These are phyloP conservation scores for Phytophthora nicotianae DNA, from an alignment of 352 stramenopile genomes.

Conservation along the genomic window DNA sequence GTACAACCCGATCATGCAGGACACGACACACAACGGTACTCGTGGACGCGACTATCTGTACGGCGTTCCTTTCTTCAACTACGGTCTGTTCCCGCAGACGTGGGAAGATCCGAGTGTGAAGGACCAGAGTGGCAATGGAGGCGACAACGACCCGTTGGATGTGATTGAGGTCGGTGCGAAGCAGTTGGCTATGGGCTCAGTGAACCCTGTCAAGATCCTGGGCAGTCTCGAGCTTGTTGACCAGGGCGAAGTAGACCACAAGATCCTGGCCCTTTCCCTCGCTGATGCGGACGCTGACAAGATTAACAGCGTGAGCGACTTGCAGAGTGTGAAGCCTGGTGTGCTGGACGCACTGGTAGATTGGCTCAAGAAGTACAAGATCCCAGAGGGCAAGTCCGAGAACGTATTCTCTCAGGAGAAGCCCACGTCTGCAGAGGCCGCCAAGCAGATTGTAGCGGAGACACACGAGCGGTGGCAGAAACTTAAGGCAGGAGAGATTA, in stretches of 20 bases:
- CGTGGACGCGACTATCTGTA: conserved; percentile 97
- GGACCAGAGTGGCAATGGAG: conserved; percentile 87
- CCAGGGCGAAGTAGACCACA: conserved; percentile 98
- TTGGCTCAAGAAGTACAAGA: conserved; percentile 99
- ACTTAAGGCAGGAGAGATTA: conserved; percentile 63
- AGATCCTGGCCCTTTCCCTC: conserved; percentile 96
- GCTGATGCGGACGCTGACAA: conserved; percentile 83
- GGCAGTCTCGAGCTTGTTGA: conserved; percentile 98
- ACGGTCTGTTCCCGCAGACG: conserved; percentile 98
- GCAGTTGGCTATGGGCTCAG: conserved; percentile 93
- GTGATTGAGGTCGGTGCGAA: conserved; percentile 97
- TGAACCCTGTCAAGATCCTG: conserved; percentile 97
- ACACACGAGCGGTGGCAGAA: conserved; percentile 80
- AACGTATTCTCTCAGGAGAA: conserved; percentile 92
- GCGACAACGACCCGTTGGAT: conserved; percentile 99
- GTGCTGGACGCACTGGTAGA: conserved; percentile 90
- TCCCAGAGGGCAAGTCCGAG: conserved; percentile 95
- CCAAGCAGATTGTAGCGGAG: conserved; percentile 66
- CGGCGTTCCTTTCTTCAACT: conserved; percentile 98
- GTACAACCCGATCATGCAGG: conserved; percentile 98
- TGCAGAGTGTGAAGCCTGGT: conserved; percentile 93
- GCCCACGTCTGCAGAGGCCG: conserved; percentile 54
- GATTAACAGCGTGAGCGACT: conserved; percentile 91
- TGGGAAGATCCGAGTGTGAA: conserved; percentile 97
- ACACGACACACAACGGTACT: conserved; percentile 96